Conservation (phyloP, 306 rosid species). For the Cicer chorassanicum region DNA sequence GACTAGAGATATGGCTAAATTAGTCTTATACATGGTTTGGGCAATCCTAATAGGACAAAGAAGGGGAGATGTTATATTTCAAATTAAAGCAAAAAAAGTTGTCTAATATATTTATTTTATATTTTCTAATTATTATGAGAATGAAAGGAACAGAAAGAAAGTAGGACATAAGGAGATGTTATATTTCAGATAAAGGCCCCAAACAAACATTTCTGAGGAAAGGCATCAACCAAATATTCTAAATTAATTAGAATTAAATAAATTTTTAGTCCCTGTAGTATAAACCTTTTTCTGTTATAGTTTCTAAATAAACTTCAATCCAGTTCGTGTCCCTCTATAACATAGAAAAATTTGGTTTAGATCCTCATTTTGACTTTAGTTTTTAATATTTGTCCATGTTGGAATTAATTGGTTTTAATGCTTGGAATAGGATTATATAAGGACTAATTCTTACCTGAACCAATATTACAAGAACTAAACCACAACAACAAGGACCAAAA, state of each 20-base stretch:
- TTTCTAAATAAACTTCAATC: not conserved
- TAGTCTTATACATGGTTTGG: not conserved
- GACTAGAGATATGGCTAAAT: not conserved
- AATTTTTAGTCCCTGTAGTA: not conserved
- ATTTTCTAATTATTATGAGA: not conserved
- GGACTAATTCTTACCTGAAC: not conserved
- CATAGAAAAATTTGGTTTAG: not conserved
- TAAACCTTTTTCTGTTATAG: not conserved
- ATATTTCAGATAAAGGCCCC: not conserved
- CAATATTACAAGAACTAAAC: not conserved
- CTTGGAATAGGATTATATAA: not conserved
- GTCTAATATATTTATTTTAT: constrained; percentile 12
- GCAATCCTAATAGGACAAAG: constrained; percentile 13
- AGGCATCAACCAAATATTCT: not conserved
- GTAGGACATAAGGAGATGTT: not conserved
- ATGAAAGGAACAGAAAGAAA: not conserved
- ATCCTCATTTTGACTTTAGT: not conserved
- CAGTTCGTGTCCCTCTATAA: not conserved
- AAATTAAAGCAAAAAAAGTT: not conserved
- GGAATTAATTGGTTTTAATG: not conserved
- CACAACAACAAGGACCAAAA: not conserved
- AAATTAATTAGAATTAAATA: constrained; percentile 10
- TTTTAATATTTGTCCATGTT: not conserved
- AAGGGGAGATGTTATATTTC: constrained; percentile 4
- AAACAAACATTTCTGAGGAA: not conserved